Evolutionary conservation across 768 basidiomycete species (phyloP).

Genomic region (Lanmaoa pseudosensibilis): DNA sequence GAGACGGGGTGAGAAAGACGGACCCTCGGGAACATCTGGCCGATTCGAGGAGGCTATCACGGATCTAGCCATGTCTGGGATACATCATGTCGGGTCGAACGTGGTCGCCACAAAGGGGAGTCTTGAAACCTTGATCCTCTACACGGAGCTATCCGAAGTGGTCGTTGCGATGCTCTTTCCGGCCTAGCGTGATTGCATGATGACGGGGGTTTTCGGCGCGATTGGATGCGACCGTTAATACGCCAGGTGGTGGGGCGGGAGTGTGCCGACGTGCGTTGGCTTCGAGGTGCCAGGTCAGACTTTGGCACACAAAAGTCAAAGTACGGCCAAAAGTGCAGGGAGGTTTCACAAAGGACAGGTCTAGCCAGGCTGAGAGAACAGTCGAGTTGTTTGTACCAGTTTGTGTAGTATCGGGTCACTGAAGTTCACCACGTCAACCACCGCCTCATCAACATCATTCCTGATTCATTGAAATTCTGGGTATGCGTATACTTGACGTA

Average conservation of each 20-base stretch:
- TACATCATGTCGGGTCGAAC: neutral
- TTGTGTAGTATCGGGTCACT: neutral
- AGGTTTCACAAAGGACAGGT: too few relatives aligned
- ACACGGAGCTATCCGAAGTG: neutral
- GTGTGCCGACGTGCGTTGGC: neutral
- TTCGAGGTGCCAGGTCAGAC: neutral
- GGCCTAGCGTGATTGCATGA: neutral
- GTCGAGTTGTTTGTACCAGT: neutral
- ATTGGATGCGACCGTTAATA: neutral
- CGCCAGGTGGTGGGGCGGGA: neutral
- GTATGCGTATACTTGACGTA: neutral
- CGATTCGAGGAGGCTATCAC: neutral
- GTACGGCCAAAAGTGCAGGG: too few relatives aligned
- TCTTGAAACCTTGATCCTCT: neutral
- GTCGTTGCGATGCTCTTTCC: neutral
- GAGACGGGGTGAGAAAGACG: neutral
- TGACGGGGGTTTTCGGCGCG: neutral
- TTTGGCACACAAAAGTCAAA: neutral
- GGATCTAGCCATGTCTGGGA: neutral
- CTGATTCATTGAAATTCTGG: neutral
- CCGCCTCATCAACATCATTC: neutral
- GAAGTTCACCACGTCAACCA: too few relatives aligned
- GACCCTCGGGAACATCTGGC: neutral
- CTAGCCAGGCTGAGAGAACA: too few relatives aligned
- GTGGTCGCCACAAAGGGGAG: conserved; percentile 6